A percentile compares a stretch with the other conserved stretches of the same genome.
These are phyloP conservation scores for Ricinus communis DNA, from an alignment of 345 rosid genomes.

Conservation along the genomic window DNA sequence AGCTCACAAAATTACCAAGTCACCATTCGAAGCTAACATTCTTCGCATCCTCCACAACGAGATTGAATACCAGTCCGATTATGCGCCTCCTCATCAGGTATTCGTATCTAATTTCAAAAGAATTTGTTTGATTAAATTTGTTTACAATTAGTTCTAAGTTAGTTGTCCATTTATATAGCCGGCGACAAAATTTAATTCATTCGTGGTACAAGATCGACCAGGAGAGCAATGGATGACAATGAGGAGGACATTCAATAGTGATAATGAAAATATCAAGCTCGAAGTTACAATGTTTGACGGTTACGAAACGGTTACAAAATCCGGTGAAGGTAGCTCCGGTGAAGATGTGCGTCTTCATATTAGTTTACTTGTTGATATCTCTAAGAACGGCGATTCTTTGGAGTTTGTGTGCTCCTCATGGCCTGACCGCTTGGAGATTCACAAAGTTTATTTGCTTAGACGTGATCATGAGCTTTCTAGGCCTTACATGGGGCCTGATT, in stretches of 20 bases:
- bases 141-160: neutral
- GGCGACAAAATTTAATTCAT: constrained; percentile 48
- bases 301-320: constrained; percentile 37
- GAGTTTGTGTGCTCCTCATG: constrained; percentile 68
- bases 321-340: constrained; percentile 48
- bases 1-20: constrained; percentile 23
- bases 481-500: constrained; percentile 66
- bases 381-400: constrained; percentile 37
- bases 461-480: constrained; percentile 30
- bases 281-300: constrained; percentile 77
- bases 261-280: constrained; percentile 47
- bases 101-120: neutral
- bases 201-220: constrained; percentile 51
- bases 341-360: constrained; percentile 53
- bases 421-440: constrained; percentile 66
- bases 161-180: constrained; percentile 35
- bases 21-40: constrained; percentile 59
- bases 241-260: constrained; percentile 40
- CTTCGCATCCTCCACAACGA: constrained; percentile 61
- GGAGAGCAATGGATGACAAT: constrained; percentile 58
- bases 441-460: constrained; percentile 44
- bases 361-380: constrained; percentile 53
- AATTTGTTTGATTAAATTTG: neutral
- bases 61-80: constrained; percentile 57
- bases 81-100: constrained; percentile 65